A percentile compares a stretch with the other conserved stretches of the same genome.
Conservation (phyloP, 2,329 filamentous ascomycete genomes). For the Lachnellula cervina region DNA sequence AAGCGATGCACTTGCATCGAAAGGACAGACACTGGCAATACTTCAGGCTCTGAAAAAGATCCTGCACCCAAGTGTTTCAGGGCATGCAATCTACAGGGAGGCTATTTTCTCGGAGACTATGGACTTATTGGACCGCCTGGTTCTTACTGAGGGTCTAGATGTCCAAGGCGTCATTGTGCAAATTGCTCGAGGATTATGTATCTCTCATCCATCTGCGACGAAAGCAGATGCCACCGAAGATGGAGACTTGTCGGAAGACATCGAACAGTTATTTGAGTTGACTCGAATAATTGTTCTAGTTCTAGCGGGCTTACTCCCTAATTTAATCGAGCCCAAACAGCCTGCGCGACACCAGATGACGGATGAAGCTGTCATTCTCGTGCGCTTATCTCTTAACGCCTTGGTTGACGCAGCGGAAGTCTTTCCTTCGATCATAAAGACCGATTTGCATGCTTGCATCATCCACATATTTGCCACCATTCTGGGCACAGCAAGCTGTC, state of each 20-base stretch:
- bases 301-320: conserved; percentile 80
- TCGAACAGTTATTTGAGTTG: conserved; percentile 95
- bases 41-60: conserved; percentile 92
- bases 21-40: conserved; percentile 81
- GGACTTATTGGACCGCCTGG: conserved; percentile 87
- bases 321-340: conserved; percentile 61
- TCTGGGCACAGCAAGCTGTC: conserved; percentile 79
- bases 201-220: conserved; percentile 85
- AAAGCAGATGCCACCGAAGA: conserved; percentile 61
- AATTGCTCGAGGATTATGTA: conserved; percentile 83
- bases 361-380: conserved; percentile 78
- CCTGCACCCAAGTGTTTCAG: conserved; percentile 85
- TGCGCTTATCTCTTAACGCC: conserved; percentile 75
- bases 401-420: conserved; percentile 93
- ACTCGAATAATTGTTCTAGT: conserved; percentile 95
- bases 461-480: conserved; percentile 95
- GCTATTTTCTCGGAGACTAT: conserved; percentile 96
- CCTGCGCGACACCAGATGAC: conserved; percentile 70
- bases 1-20: conserved; percentile 61
- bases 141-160: conserved; percentile 82
- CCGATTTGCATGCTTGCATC: conserved; percentile 92
- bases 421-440: conserved; percentile 94
- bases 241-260: conserved; percentile 86
- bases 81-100: conserved; percentile 93
- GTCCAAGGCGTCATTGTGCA: conserved; percentile 92